Percentiles rank a stretch among this genome's conserved stretches.
These are phyloP conservation scores for Xylariaceae sp. DNA, from an alignment of 2,329 filamentous ascomycete genomes.

Conservation along the genomic window DNA sequence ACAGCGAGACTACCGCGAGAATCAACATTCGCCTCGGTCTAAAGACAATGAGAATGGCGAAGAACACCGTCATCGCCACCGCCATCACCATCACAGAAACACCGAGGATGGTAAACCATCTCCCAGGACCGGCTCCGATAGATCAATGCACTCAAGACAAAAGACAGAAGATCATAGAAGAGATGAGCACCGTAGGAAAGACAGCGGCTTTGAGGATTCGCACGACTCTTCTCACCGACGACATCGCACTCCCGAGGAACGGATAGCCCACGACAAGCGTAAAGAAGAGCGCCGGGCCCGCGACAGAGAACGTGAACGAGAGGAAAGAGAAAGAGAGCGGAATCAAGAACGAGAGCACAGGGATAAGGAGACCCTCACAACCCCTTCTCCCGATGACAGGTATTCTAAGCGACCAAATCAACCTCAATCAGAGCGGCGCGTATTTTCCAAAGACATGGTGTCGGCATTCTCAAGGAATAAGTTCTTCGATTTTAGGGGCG, in stretches of 20 bases:
- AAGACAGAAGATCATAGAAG: slow-evolving; percentile 28
- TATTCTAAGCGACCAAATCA: slow-evolving; percentile 41
- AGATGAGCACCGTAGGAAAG: slow-evolving; percentile 23
- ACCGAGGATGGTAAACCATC: slow-evolving; percentile 23
- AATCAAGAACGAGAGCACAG: slow-evolving; percentile 33
- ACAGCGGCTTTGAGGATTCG: slow-evolving; percentile 43
- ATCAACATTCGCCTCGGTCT: slow-evolving; percentile 24
- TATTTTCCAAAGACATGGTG: slow-evolving; percentile 29
- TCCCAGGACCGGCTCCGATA: slow-evolving; percentile 29
- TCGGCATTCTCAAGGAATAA: slow-evolving; percentile 34
- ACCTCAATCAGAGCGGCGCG: slow-evolving; percentile 33
- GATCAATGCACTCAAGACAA: slow-evolving; percentile 38
- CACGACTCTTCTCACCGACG: slow-evolving; percentile 32
- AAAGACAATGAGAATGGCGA: slow-evolving; percentile 24
- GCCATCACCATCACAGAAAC: slow-evolving; percentile 32
- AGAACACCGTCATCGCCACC: slow-evolving; percentile 37
- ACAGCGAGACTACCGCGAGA: not conserved
- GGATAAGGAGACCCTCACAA: slow-evolving; percentile 30
- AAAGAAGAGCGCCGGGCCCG: slow-evolving; percentile 44
- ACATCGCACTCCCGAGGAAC: slow-evolving; percentile 45
- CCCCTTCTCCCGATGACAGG: slow-evolving; percentile 19
- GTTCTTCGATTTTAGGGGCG: slow-evolving; percentile 42
- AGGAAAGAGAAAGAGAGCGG: slow-evolving; percentile 2
- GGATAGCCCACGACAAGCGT: slow-evolving; percentile 46
- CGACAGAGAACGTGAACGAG: slow-evolving; percentile 4